phyloP scores from a whole-genome alignment of 2,329 filamentous ascomycete species.

The Colletotrichum eremochloae region DNA sequence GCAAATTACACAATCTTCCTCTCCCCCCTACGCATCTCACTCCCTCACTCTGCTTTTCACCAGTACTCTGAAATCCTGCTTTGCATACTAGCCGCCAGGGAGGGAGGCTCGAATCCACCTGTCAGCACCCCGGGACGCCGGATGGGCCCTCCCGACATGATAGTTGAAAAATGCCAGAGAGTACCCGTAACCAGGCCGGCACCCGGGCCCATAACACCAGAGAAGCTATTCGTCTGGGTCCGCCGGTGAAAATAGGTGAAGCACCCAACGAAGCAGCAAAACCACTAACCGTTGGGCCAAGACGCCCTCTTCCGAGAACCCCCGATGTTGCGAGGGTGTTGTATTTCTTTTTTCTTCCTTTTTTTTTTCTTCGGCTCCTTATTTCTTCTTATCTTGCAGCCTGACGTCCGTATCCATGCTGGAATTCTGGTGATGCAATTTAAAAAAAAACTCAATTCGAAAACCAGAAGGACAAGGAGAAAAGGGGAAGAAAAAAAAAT shows the following conservation, averaged over 20 bases:
- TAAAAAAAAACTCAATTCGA: not conserved
- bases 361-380: not conserved
- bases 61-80: not conserved
- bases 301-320: slow-evolving; percentile 13
- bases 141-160: not conserved
- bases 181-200: not conserved
- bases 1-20: not conserved
- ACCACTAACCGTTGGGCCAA: slow-evolving; percentile 13
- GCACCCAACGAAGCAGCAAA: slow-evolving; percentile 5
- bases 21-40: not conserved
- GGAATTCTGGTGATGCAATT: not conserved
- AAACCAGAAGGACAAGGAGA: not conserved
- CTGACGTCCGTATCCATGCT: not conserved
- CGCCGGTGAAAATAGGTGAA: not conserved
- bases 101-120: not conserved
- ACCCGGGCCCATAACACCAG: not conserved
- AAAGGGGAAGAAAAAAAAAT: not conserved
- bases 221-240: not conserved
- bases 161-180: not conserved
- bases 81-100: not conserved
- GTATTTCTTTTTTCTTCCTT: too few species aligned
- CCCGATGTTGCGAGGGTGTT: not conserved
- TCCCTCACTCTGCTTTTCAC: too few species aligned
- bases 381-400: not conserved
- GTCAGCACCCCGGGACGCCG: slow-evolving; percentile 6